These are phyloP conservation scores for Schizonepeta tenuifolia DNA, from an alignment of 257 asterid species.

Conservation along the genomic window DNA sequence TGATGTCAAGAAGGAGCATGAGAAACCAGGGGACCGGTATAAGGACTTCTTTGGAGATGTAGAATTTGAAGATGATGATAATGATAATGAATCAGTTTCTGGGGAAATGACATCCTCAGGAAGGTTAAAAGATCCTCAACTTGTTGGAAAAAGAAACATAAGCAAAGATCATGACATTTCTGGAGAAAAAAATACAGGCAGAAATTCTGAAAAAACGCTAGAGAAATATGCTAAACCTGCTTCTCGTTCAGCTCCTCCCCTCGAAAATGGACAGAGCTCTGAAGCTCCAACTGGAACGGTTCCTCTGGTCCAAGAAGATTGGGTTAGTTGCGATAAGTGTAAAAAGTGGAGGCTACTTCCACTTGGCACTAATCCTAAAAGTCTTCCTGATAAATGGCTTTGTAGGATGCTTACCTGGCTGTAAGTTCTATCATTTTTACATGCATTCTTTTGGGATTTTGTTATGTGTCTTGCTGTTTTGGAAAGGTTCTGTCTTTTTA, in stretches of 20 bases:
- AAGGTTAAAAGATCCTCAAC: conserved; percentile 51
- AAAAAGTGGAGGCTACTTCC: conserved; percentile 93
- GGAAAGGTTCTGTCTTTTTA: conserved; percentile 14
- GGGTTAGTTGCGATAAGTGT: conserved; percentile 94
- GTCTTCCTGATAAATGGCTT: conserved; percentile 91
- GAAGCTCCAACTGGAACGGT: conserved; percentile 56
- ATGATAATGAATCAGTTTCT: conserved; percentile 61
- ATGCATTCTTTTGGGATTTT: conserved; percentile 3
- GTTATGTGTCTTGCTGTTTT: background rate
- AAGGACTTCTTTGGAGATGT: conserved; percentile 80
- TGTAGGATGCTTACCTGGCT: conserved; percentile 98
- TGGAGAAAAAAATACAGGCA: conserved; percentile 50
- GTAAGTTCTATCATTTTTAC: conserved; percentile 61
- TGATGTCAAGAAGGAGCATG: conserved; percentile 55
- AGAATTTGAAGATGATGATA: conserved; percentile 68
- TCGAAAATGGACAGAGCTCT: conserved; percentile 51
- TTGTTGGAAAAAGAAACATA: conserved; percentile 43
- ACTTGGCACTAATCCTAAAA: conserved; percentile 75
- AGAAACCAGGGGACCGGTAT: conserved; percentile 60
- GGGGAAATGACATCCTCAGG: conserved; percentile 54
- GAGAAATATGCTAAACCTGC: conserved; percentile 44
- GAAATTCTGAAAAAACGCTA: conserved; percentile 46
- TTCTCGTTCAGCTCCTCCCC: conserved; percentile 48
- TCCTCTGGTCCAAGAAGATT: conserved; percentile 79
- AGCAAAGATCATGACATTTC: conserved; percentile 43